Percentiles rank a stretch among this genome's conserved stretches.
These are phyloP conservation scores for Ustilago loliicola DNA, from an alignment of 1,284 basidiomycete genomes.

Conservation along the genomic window DNA sequence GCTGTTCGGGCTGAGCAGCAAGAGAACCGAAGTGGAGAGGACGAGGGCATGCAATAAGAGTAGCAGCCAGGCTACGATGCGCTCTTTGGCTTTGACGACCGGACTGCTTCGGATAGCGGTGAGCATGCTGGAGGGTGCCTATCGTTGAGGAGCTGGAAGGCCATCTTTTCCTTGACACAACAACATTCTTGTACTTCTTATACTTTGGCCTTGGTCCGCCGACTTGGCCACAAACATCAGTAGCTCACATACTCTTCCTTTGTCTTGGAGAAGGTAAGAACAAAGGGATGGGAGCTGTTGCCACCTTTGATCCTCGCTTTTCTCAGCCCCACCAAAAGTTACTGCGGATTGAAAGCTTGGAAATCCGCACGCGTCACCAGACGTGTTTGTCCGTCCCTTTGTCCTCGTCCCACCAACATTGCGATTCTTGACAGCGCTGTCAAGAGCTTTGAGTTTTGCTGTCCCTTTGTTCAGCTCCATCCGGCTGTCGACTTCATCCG, in stretches of 20 bases:
- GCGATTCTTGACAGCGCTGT: background rate
- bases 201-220: background rate
- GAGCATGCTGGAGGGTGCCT: conserved; percentile 11
- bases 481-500: background rate
- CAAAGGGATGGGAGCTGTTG: conserved; percentile 1
- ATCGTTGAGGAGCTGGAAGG: background rate
- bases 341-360: background rate
- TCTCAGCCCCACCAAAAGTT: background rate
- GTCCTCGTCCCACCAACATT: background rate
- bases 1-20: conserved; percentile 38
- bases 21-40: conserved; percentile 15
- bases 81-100: conserved; percentile 23
- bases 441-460: background rate
- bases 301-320: background rate
- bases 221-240: background rate
- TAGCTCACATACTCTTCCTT: background rate
- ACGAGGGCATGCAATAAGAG: conserved; percentile 28
- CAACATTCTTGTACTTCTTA: background rate
- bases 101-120: conserved; percentile 13
- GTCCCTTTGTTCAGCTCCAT: conserved; percentile 15
- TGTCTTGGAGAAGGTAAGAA: background rate
- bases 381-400: conserved; percentile 27
- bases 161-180: background rate
- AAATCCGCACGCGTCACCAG: conserved; percentile 18
- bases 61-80: conserved; percentile 33